Evolutionary conservation across 768 basidiomycete species (phyloP).

Genomic region (Tulasnella sp.): DNA sequence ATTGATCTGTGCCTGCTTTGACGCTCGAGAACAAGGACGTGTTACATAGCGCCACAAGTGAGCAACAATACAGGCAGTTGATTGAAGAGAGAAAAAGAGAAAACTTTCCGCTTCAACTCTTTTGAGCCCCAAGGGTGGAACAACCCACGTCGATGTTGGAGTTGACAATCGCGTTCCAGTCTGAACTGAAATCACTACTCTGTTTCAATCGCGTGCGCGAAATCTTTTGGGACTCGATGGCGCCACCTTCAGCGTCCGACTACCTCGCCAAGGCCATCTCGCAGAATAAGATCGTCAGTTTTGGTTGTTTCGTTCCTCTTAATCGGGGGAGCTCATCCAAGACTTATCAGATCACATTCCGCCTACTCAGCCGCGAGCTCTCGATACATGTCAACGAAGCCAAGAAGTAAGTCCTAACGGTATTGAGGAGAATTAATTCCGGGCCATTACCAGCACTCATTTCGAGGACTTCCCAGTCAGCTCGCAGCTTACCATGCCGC

Average conservation of each 20-base stretch:
- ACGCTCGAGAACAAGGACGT: too few species aligned
- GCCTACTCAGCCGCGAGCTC: constrained; percentile 60
- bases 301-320: not conserved
- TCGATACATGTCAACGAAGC: constrained; percentile 65
- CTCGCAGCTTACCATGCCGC: constrained; percentile 47
- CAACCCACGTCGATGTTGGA: too few species aligned
- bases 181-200: too few species aligned
- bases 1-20: too few species aligned
- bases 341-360: constrained; percentile 56
- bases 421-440: too few species aligned
- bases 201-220: not conserved
- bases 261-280: constrained; percentile 38
- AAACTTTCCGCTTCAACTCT: too few species aligned
- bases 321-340: not conserved
- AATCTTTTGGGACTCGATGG: not conserved
- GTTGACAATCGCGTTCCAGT: too few species aligned
- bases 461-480: constrained; percentile 35
- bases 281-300: constrained; percentile 34
- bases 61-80: too few species aligned
- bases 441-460: too few species aligned
- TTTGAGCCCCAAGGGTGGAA: too few species aligned
- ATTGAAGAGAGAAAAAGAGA: too few species aligned
- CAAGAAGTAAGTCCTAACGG: constrained; percentile 47
- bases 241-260: constrained; percentile 24
- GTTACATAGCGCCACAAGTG: too few species aligned